A percentile compares a stretch with the other conserved stretches of the same genome.
These are phyloP conservation scores for Beauveria sp. DNA, from an alignment of 2,329 filamentous ascomycete genomes.

Conservation along the genomic window DNA sequence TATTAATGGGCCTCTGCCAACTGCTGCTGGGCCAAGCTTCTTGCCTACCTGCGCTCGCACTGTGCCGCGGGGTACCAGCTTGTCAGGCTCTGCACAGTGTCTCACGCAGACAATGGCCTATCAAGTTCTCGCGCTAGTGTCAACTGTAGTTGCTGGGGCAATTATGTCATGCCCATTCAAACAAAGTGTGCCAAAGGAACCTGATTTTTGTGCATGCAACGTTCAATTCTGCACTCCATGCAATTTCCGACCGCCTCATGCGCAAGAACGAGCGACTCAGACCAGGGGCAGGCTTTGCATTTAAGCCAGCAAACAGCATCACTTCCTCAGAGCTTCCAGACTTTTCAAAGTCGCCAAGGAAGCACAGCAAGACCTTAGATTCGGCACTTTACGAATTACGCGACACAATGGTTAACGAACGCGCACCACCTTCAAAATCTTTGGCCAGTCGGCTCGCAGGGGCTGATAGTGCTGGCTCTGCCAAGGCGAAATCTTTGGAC, in stretches of 20 bases:
- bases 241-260: constrained; percentile 10
- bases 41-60: not conserved
- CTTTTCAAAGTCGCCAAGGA: constrained; percentile 13
- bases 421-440: constrained; percentile 33
- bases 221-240: constrained; percentile 9
- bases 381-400: constrained; percentile 15
- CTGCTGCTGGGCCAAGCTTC: too few species aligned
- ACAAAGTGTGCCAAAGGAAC: constrained; percentile 15
- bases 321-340: constrained; percentile 17
- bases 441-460: constrained; percentile 27
- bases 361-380: constrained; percentile 7
- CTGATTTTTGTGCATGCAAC: constrained; percentile 7
- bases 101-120: not conserved
- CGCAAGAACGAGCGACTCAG: constrained; percentile 16
- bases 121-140: not conserved
- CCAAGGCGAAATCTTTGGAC: constrained; percentile 11
- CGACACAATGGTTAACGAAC: constrained; percentile 39
- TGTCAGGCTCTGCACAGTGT: constrained; percentile 12
- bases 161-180: constrained; percentile 20
- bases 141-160: constrained; percentile 21
- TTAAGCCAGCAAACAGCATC: constrained; percentile 25
- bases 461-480: constrained; percentile 17
- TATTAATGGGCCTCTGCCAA: too few species aligned
- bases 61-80: constrained; percentile 5
- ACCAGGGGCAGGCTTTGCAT: constrained; percentile 24